Evolutionary conservation across 495 filamentous ascomycete genomes (phyloP).

Genomic region (Tuber calosporum): DNA sequence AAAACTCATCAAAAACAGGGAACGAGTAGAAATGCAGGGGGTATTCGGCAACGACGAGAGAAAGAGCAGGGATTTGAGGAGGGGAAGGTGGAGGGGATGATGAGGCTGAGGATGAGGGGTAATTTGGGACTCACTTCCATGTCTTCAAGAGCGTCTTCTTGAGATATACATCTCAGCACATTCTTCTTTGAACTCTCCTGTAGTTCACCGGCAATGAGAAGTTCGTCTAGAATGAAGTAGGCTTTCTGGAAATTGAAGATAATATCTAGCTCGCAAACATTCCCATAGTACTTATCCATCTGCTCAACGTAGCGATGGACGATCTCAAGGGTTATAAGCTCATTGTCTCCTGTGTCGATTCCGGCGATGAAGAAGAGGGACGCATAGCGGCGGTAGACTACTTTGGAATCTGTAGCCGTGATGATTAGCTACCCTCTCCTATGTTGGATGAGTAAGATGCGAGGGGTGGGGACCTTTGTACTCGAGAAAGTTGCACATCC

Average conservation of each 20-base stretch:
- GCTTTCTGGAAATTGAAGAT: slow-evolving; percentile 99
- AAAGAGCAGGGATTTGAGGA: not conserved
- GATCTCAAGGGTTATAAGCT: slow-evolving; percentile 93
- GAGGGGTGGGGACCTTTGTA: slow-evolving; percentile 68
- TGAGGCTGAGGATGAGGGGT: not conserved
- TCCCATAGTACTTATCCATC: slow-evolving; percentile 99
- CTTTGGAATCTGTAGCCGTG: slow-evolving; percentile 70
- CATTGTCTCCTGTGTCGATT: slow-evolving; percentile 88
- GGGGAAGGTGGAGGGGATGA: not conserved
- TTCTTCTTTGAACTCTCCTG: slow-evolving; percentile 99
- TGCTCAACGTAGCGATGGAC: slow-evolving; percentile 98
- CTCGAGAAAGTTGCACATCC: slow-evolving; percentile 99
- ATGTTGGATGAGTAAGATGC: not conserved
- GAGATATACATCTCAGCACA: slow-evolving; percentile 73
- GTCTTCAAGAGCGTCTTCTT: slow-evolving; percentile 39
- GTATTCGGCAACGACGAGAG: not conserved
- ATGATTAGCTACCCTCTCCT: not conserved
- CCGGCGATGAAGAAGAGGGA: slow-evolving; percentile 99
- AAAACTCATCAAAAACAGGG: slow-evolving; percentile 18
- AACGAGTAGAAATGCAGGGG: not conserved
- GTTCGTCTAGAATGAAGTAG: slow-evolving; percentile 95
- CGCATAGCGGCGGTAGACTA: slow-evolving; percentile 96
- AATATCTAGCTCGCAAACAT: slow-evolving; percentile 97
- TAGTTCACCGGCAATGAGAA: slow-evolving; percentile 88
- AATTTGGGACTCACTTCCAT: slow-evolving; percentile 33